phyloP scores from a whole-genome alignment of 257 asterid genomes.

The Cordia subcordata region DNA sequence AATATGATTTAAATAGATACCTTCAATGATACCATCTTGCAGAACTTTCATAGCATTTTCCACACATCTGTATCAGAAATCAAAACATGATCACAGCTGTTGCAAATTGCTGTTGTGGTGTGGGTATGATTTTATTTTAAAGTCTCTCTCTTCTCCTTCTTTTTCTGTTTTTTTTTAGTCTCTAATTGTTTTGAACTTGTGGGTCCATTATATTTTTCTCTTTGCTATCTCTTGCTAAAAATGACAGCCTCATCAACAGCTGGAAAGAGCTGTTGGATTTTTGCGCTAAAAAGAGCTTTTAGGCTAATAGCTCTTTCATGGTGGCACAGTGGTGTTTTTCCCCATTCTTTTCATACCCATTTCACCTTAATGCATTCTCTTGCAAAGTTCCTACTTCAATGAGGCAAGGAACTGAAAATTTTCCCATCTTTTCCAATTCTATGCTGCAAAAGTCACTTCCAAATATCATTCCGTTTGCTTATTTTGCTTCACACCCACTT shows the following conservation, averaged over 20 bases:
- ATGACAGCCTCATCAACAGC: constrained; percentile 45
- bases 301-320: constrained; percentile 11
- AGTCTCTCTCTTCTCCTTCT: constrained; percentile 10
- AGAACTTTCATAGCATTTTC: constrained; percentile 28
- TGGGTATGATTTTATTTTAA: constrained; percentile 4
- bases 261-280: constrained; percentile 39
- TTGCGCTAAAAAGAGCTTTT: constrained; percentile 17
- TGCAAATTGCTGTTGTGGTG: constrained; percentile 14
- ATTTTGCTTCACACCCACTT: constrained; percentile 17
- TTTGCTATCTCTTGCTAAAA: constrained; percentile 42
- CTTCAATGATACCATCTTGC: constrained; percentile 10
- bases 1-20: not conserved
- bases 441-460: no score
- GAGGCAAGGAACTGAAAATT: no score
- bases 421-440: no score
- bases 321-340: constrained; percentile 14
- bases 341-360: no score
- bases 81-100: constrained; percentile 47
- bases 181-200: constrained; percentile 19
- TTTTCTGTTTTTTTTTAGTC: constrained; percentile 18
- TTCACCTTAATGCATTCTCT: no score
- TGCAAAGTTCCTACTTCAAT: no score
- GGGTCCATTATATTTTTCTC: constrained; percentile 38
- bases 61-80: constrained; percentile 20
- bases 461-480: no score